Base-by-base conservation (phyloP, 768 basidiomycete genomes). In the Tremella yokohamensis region DNA sequence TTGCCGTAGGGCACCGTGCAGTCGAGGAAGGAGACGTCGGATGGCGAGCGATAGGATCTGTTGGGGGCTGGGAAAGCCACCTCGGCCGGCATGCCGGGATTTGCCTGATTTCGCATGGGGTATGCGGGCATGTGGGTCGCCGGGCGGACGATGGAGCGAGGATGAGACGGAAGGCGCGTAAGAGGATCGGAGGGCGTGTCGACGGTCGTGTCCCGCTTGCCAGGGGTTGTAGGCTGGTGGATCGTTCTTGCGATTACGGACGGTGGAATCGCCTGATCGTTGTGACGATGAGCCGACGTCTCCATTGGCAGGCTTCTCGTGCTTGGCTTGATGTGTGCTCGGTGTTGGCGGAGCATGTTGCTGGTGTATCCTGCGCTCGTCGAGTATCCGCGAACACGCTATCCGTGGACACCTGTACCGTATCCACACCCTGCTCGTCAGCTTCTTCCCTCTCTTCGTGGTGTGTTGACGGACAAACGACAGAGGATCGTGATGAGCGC, bases 61-160 rank as follows among this genome's bases (percentile, higher is more conserved):
- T 13, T 22, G 18, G 24, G 51, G 29, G 50, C 53, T 40, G 24
- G 62, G 58, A 47, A 60, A 49, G 42, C 62, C 50, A 29, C 58
- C 54, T 37, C 61, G 42, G n/a, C 56, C 60, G 2, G 55, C 16
- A 38, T 56, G 55, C 7, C 16, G 34, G 2, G 15, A 22, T 13
- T 13, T 13, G 34, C 47, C 26, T 13, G 55, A 49, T 16, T 26
- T 39, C 7, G 55, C 55, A 22, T 56, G 55, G 16, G 55, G 55
- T 26, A 49, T 38, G 24, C 26, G 11, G 24, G 45, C 18, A 37
- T 49, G 55, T 13, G 55, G 44, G 47, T 49, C 55, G 3, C 29
- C 29, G 4, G 29, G 29, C 11, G 29, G 29, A 34, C 11, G 29
- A 4, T 11, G 4, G 29, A n/a, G n/a, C n/a, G 29, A 34, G 11